Base-by-base conservation (phyloP, 306 rosid species). In the Pyrus communis region DNA sequence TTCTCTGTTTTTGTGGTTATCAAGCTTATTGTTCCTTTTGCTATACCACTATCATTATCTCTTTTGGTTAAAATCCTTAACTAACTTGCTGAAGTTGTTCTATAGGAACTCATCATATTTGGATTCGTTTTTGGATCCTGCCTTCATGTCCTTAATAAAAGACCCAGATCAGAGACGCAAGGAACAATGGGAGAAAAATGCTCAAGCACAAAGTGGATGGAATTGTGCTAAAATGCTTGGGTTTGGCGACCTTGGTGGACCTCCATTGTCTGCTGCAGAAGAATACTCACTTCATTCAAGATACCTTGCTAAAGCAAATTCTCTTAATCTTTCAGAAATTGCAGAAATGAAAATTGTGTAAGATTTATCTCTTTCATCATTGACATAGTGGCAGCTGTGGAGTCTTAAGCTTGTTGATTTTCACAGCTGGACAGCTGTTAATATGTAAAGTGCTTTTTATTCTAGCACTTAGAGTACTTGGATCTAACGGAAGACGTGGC, bases 131-230 rank as follows among this genome's bases (percentile, higher is more conserved):
- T 84, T 95, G 85, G 99, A 95, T 89, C 99, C 99, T 76, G 96
- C 99, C 79, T 95, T 95, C 89, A 92, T 95, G 99, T 91, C 99
- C 68, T 88, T 95, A 84, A 92, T 95, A 77, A 95, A 90, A 91
- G 97, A 95, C 85, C 99, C 99, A 30, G 99, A 95, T 82, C 90
- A 92, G 87, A 90, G 96, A 82, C 99, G 93, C 78, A 85, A 82
- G 77, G 99, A 95, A 83, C 99, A 90, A 70, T 95, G 97, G 99
- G 97, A 92, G 87, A 92, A 91, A 84, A 92, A 93, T 74, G 96
- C 93, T 80, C 96, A 90, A 79, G 97, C 97, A 64, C 96, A 88
- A 78, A 79, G 87, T 69, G 85, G 99, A 64, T 95, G 95, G 96
- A 90, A 86, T 85, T 89, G 84, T 76, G 85, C 91, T 70, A 95